These are phyloP conservation scores for Blastobotrys buckinghamii DNA, from an alignment of 1,139 yeast genomes.

Conservation along the genomic window DNA sequence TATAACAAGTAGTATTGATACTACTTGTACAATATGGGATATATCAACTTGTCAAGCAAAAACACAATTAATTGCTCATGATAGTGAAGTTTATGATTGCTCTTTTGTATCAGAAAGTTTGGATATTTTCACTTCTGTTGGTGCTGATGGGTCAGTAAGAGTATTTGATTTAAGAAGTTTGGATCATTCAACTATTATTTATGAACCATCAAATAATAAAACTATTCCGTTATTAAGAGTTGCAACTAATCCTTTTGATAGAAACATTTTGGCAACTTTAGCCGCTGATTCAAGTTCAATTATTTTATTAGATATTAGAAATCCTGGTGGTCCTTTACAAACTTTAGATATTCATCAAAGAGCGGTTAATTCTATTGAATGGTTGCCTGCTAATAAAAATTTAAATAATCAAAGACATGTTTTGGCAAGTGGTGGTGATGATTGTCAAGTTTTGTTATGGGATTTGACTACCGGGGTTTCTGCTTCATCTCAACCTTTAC, in stretches of 20 bases:
- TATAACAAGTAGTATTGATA: conserved; percentile 86
- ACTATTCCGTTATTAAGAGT: conserved; percentile 66
- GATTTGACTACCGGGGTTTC: conserved; percentile 44
- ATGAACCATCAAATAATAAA: conserved; percentile 52
- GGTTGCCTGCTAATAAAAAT: conserved; percentile 61
- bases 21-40: conserved; percentile 98
- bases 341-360: conserved; percentile 63
- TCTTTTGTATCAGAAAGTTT: conserved; percentile 71
- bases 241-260: conserved; percentile 72
- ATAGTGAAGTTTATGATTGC: conserved; percentile 90
- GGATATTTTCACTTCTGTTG: conserved; percentile 84
- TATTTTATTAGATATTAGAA: conserved; percentile 73
- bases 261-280: conserved; percentile 76
- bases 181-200: conserved; percentile 91
- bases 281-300: conserved; percentile 66
- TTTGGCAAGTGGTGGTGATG: conserved; percentile 78
- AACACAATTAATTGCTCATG: conserved; percentile 95
- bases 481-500: conserved; percentile 34
- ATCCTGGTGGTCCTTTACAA: conserved; percentile 77
- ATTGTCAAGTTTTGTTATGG: conserved; percentile 86
- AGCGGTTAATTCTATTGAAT: conserved; percentile 64
- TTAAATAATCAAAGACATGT: conserved; percentile 39
- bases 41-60: conserved; percentile 67
- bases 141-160: conserved; percentile 92
- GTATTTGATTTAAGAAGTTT: conserved; percentile 83